These are phyloP conservation scores for Solanum pimpinellifolium DNA, from an alignment of 257 asterid species.

Conservation along the genomic window DNA sequence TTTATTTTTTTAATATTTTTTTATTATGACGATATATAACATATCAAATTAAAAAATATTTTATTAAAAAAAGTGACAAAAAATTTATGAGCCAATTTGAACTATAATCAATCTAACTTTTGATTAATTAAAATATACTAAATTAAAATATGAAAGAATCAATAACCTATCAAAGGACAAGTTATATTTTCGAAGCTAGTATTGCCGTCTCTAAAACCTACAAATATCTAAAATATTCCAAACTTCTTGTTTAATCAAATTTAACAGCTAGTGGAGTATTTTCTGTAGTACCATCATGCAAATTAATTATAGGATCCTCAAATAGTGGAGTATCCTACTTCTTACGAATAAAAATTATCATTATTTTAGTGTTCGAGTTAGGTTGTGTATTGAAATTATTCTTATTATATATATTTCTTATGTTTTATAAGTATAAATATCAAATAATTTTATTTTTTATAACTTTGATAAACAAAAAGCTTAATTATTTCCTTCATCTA, in stretches of 20 bases:
- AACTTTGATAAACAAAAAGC: neutral
- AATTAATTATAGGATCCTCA: neutral
- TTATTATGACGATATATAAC: too few species aligned
- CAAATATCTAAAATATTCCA: neutral
- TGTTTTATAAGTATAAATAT: neutral
- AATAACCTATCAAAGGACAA: neutral
- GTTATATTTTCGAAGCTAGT: neutral
- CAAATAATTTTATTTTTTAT: neutral
- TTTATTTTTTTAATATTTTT: too few species aligned
- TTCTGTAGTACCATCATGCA: neutral
- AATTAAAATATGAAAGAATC: neutral
- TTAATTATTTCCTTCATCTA: neutral
- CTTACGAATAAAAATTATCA: neutral
- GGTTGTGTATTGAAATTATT: neutral
- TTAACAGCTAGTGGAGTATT: neutral
- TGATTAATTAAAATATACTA: too few species aligned
- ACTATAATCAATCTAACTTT: too few species aligned
- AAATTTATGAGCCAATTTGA: neutral
- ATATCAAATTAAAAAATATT: too few species aligned
- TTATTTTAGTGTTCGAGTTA: neutral
- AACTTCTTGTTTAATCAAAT: neutral
- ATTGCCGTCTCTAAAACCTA: neutral
- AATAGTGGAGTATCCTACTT: neutral
- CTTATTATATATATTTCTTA: rapidly evolving
- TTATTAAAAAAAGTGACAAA: too few species aligned